Conservation (phyloP, 2,329 filamentous ascomycete genomes). For the Pezicula rhizophila region DNA sequence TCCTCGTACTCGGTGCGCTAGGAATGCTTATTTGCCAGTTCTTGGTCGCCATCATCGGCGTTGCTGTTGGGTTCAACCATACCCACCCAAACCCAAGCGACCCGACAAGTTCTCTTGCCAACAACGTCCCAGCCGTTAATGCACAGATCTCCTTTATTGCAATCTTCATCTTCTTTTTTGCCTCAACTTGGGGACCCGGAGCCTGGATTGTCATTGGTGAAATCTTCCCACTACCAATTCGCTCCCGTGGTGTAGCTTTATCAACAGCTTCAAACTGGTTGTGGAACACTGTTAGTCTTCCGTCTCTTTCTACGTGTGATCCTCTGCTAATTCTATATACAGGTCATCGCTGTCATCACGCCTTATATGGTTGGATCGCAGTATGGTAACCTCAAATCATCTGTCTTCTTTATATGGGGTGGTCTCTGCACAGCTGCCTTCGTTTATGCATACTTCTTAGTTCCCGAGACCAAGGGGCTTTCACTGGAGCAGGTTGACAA, state of each 20-base stretch:
- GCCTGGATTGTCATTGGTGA: constrained; percentile 80
- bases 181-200: constrained; percentile 76
- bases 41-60: constrained; percentile 62
- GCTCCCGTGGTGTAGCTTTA: constrained; percentile 75
- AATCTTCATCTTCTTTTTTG: constrained; percentile 90
- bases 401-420: constrained; percentile 47
- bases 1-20: constrained; percentile 71
- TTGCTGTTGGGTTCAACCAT: constrained; percentile 61
- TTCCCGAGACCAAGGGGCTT: constrained; percentile 69
- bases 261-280: constrained; percentile 86
- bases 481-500: constrained; percentile 66
- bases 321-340: constrained; percentile 46
- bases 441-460: constrained; percentile 49
- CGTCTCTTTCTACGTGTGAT: constrained; percentile 69
- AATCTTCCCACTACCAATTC: constrained; percentile 81
- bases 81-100: constrained; percentile 47
- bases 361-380: constrained; percentile 58
- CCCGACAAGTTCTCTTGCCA: constrained; percentile 40
- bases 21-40: constrained; percentile 86
- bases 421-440: constrained; percentile 47
- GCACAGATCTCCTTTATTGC: constrained; percentile 80
- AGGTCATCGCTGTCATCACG: constrained; percentile 58
- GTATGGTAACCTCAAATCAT: constrained; percentile 14
- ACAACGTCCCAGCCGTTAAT: constrained; percentile 45
- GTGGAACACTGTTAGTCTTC: constrained; percentile 63